A percentile compares a stretch with the other conserved stretches of the same genome.
phyloP scores from a whole-genome alignment of 441 rosid genomes.

The Syzygium syzygioides region DNA sequence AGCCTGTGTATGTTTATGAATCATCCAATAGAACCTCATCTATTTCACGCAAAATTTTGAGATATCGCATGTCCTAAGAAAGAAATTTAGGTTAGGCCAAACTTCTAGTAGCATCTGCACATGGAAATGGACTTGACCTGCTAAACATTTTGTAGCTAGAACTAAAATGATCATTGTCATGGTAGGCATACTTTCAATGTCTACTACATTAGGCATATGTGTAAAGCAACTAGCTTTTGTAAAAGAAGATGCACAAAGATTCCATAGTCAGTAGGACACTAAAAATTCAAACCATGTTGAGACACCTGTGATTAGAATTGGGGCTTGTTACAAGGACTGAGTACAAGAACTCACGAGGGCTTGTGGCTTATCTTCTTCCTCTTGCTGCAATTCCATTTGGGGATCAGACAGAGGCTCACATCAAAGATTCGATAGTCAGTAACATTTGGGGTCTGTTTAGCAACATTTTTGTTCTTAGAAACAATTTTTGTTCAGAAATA shows the following conservation, averaged over 20 bases:
- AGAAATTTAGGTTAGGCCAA: not conserved
- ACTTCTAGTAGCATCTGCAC: not conserved
- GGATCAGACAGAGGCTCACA: not conserved
- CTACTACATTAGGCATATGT: not conserved
- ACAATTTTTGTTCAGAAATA: too few relatives aligned
- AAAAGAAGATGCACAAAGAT: not conserved
- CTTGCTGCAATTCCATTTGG: not conserved
- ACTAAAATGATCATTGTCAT: not conserved
- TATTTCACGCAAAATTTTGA: not conserved
- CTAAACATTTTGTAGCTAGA: not conserved
- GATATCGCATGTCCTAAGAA: not conserved
- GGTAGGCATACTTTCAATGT: not conserved
- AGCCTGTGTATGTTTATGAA: not conserved
- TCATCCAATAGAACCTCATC: not conserved
- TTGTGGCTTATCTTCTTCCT: not conserved
- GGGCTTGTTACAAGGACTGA: not conserved
- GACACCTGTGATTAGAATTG: not conserved
- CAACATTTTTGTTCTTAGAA: too few relatives aligned
- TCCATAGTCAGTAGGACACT: too few relatives aligned
- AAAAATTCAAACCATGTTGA: not conserved
- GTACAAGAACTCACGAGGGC: not conserved
- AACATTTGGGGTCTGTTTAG: too few relatives aligned
- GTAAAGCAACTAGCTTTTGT: not conserved
- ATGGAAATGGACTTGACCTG: not conserved
- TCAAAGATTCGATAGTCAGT: not conserved